Percentiles rank a stretch among this genome's conserved stretches.
These are phyloP conservation scores for Carex parvula DNA, from an alignment of 176 grass and related monocot species.

Conservation along the genomic window DNA sequence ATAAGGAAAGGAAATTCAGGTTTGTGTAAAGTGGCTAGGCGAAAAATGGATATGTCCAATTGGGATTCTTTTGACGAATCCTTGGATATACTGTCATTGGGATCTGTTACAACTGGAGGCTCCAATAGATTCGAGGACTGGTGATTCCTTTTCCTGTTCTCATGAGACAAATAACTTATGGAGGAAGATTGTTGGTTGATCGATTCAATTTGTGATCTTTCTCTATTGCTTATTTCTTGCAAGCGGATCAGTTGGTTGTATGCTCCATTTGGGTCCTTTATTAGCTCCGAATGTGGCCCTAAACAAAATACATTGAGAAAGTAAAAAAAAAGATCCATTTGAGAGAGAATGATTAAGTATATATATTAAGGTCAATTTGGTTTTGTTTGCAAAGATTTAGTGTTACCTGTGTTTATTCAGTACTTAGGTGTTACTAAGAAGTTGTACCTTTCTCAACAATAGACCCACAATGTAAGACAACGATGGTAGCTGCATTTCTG, in stretches of 20 bases:
- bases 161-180: slow-evolving; percentile 32
- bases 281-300: slow-evolving; percentile 60
- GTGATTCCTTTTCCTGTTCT: slow-evolving; percentile 43
- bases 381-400: not conserved
- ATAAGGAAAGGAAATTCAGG: slow-evolving; percentile 49
- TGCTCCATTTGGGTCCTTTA: slow-evolving; percentile 46
- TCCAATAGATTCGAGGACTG: slow-evolving; percentile 28
- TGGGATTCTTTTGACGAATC: not conserved
- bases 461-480: slow-evolving; percentile 59
- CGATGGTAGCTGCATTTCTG: slow-evolving; percentile 63
- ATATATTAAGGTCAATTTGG: not conserved
- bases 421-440: not conserved
- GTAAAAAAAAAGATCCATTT: not conserved
- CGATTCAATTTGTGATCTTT: slow-evolving; percentile 1
- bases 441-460: slow-evolving; percentile 67
- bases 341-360: not conserved
- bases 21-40: slow-evolving; percentile 67
- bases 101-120: slow-evolving; percentile 34
- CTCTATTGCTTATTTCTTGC: slow-evolving; percentile 35
- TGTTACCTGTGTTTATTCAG: not conserved
- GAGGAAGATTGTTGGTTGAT: slow-evolving; percentile 21
- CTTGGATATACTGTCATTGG: not conserved
- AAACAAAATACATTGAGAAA: not conserved
- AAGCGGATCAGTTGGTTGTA: slow-evolving; percentile 62
- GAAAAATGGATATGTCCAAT: slow-evolving; percentile 11